Percentiles rank a stretch among this genome's conserved stretches.
Evolutionary conservation across 176 grass and related monocot genomes (phyloP).

Genomic region (Thinopyrum elongatum): DNA sequence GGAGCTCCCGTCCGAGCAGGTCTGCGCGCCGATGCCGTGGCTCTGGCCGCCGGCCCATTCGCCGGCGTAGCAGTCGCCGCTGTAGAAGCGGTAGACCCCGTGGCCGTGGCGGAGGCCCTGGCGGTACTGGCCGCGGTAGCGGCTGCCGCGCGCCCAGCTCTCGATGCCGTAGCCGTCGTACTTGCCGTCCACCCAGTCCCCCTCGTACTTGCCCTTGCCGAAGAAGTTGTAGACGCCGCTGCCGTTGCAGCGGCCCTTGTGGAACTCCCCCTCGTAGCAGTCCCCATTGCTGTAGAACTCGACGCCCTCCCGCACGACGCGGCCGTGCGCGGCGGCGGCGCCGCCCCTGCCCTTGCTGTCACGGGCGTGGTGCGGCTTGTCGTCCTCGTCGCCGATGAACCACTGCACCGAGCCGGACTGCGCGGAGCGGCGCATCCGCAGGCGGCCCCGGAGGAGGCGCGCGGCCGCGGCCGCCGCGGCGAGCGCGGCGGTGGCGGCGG

Average conservation of each 20-base stretch:
- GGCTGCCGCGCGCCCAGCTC: constrained; percentile 52
- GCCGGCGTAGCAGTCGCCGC: constrained; percentile 66
- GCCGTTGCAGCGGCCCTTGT: constrained; percentile 58
- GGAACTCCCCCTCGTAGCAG: constrained; percentile 84
- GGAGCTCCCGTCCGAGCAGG: constrained; percentile 50
- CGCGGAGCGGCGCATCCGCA: constrained; percentile 30
- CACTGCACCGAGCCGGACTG: constrained; percentile 51
- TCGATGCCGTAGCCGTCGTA: constrained; percentile 75
- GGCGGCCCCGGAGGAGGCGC: constrained; percentile 36
- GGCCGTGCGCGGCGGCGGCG: not conserved
- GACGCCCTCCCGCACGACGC: constrained; percentile 54
- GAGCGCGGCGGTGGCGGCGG: constrained; percentile 36
- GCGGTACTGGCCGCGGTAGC: constrained; percentile 61
- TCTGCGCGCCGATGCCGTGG: constrained; percentile 59
- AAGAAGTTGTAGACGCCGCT: constrained; percentile 58
- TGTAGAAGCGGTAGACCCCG: constrained; percentile 57
- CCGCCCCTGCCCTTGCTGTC: not conserved
- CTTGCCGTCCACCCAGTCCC: constrained; percentile 75
- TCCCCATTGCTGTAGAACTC: constrained; percentile 65
- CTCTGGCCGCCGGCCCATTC: constrained; percentile 58
- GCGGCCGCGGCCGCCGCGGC: constrained; percentile 39
- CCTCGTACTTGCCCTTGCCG: constrained; percentile 54
- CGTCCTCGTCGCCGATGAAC: constrained; percentile 66
- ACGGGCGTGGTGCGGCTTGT: constrained; percentile 12
- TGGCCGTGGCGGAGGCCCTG: constrained; percentile 54